Evolutionary conservation across 2,329 filamentous ascomycete species (phyloP).

Genomic region (Neopestalotiopsis sp.): DNA sequence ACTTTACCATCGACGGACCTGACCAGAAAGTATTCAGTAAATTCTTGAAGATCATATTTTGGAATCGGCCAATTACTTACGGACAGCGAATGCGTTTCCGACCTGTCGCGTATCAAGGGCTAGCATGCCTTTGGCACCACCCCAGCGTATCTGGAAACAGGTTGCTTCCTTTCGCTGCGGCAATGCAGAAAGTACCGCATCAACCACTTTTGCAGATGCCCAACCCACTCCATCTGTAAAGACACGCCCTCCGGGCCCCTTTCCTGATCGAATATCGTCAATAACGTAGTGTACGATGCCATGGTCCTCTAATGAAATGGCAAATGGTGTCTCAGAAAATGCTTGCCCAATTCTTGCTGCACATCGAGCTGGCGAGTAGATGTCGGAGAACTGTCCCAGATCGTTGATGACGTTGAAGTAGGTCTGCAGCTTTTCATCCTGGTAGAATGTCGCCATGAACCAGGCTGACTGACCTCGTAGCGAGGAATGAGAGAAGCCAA

Average conservation of each 20-base stretch:
- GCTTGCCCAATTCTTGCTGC: slow-evolving; percentile 69
- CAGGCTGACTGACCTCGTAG: slow-evolving; percentile 74
- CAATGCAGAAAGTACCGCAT: slow-evolving; percentile 63
- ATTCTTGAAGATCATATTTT: not conserved
- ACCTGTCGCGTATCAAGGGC: slow-evolving; percentile 67
- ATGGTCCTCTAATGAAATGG: slow-evolving; percentile 54
- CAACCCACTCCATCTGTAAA: slow-evolving; percentile 86
- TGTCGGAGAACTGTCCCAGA: slow-evolving; percentile 57
- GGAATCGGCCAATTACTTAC: slow-evolving; percentile 36
- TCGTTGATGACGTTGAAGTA: slow-evolving; percentile 49
- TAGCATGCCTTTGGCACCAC: slow-evolving; percentile 80
- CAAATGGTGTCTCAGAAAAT: slow-evolving; percentile 76
- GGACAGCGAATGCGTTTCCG: slow-evolving; percentile 65
- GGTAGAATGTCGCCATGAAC: slow-evolving; percentile 58
- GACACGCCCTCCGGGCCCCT: slow-evolving; percentile 50
- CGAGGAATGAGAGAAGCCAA: slow-evolving; percentile 83
- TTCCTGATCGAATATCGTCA: slow-evolving; percentile 56
- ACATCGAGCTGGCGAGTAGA: slow-evolving; percentile 59
- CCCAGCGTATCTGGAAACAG: slow-evolving; percentile 76
- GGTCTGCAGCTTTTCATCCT: slow-evolving; percentile 37
- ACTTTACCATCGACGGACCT: slow-evolving; percentile 78
- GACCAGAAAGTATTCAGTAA: not conserved
- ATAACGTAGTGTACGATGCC: slow-evolving; percentile 43
- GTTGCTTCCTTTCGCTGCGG: slow-evolving; percentile 56
- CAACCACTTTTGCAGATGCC: slow-evolving; percentile 65